Evolutionary conservation across 768 basidiomycete genomes (phyloP), one percentile per base, ranked within the genome.

Genomic region (Mycena epipterygia): DNA sequence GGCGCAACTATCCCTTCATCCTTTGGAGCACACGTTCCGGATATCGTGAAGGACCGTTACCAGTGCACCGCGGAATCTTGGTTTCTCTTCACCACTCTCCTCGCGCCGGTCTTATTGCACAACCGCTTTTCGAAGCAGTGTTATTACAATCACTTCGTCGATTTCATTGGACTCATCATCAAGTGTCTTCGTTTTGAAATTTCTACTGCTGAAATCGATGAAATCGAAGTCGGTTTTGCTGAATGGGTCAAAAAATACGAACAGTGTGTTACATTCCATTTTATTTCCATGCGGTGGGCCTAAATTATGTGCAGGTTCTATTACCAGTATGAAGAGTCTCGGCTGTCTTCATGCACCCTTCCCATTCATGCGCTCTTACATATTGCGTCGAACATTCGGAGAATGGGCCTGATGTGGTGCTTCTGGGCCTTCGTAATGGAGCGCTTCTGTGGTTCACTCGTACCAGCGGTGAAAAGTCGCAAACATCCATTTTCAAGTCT

Each of bases 1-100:
- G 76, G 78, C 1, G 19, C 51, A 2, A 80, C 78, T 0, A 81
- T 81, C 30, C 83, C 82, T 1, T 73, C 74, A 2, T 55, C 71
- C 2, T 84, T 79, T 73, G 78, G 79, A 6, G 66, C 76, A 2
- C 70, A 76, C 5, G 68, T 76, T 13, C 81, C 78, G 0, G 75
- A 82, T 44, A 59, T 81, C 27, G 53, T 68, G 11, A 72, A 62
- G 5, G 78, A 81, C 23, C 55, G 70, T 19, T 62, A 53, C 0
- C 59, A 69, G 3, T 78, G 65, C 53, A 80, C 79, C 0, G 81
- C 82, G 0, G 82, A 84, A 23, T 68, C 73, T 0, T 78, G 77
- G 68, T 76, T 73, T 1, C 74, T 84, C 51, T 84, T 79, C 75
- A 69, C 72, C 0, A 65, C 72, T 13, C 76, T 76, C 44, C 39